phyloP scores from a whole-genome alignment of 1,139 yeast genomes.

The Komagataea norvegica region DNA sequence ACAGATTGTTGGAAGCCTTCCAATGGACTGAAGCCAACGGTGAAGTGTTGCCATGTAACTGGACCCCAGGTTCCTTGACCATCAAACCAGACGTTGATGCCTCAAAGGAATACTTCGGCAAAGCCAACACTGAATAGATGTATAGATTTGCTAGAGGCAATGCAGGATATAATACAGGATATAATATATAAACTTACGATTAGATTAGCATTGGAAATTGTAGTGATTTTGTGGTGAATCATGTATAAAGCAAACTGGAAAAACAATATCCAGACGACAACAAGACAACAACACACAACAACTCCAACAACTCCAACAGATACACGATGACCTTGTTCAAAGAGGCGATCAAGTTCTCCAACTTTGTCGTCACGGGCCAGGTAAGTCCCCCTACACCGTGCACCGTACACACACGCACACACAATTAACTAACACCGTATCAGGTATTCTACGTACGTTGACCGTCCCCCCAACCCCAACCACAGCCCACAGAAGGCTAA shows the following conservation, averaged over 20 bases:
- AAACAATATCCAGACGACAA: too few species aligned
- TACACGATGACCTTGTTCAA: too few species aligned
- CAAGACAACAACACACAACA: background rate
- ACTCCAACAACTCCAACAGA: background rate
- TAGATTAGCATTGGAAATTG: too few species aligned
- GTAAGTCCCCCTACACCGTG: slow-evolving; percentile 37
- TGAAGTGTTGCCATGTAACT: slow-evolving; percentile 99
- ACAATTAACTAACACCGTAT: slow-evolving; percentile 7
- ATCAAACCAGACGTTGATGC: slow-evolving; percentile 81
- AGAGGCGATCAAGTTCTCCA: slow-evolving; percentile 40
- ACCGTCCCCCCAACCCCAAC: background rate
- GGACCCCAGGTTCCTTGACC: slow-evolving; percentile 96
- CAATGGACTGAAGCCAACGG: slow-evolving; percentile 98
- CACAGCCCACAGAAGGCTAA: too few species aligned
- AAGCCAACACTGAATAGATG: slow-evolving; percentile 37
- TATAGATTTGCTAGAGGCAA: slow-evolving; percentile 8
- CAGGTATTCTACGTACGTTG: slow-evolving; percentile 26
- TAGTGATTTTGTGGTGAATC: background rate
- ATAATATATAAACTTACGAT: too few species aligned
- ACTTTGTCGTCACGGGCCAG: slow-evolving; percentile 58
- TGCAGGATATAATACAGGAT: too few species aligned
- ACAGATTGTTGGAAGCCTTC: slow-evolving; percentile 97
- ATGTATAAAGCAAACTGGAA: too few species aligned
- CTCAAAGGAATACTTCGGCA: slow-evolving; percentile 77
- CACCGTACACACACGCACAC: too few species aligned